Percentiles rank a stretch among this genome's conserved stretches.
Conservation (phyloP, 2,329 filamentous ascomycete species). For the Ramularia endophylla region DNA sequence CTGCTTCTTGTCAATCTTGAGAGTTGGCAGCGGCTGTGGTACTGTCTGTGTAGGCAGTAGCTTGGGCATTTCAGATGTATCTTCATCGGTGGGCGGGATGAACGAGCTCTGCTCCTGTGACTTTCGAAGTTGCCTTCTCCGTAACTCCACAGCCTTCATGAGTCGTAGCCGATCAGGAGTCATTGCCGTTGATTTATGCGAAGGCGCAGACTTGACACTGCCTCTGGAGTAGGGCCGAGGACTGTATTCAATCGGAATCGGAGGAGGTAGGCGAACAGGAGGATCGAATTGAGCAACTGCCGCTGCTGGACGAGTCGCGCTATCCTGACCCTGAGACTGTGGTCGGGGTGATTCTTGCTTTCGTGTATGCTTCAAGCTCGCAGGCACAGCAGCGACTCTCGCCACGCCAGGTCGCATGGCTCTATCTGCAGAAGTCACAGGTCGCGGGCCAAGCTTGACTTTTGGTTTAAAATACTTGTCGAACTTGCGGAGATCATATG, state of each 20-base stretch:
- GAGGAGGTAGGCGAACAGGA: constrained; percentile 22
- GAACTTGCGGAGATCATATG: constrained; percentile 42
- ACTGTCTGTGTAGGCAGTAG: too few relatives aligned
- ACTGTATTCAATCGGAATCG: constrained; percentile 31
- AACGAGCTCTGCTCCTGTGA: constrained; percentile 17
- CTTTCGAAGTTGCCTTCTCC: constrained; percentile 67
- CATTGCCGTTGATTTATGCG: constrained; percentile 43
- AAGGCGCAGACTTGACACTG: constrained; percentile 40
- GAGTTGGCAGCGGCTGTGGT: constrained; percentile 1
- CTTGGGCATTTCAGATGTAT: constrained; percentile 15
- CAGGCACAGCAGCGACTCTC: constrained; percentile 42
- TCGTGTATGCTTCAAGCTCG: constrained; percentile 18
- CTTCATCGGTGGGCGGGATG: constrained; percentile 9
- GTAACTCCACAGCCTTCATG: constrained; percentile 88
- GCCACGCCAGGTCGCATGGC: constrained; percentile 50
- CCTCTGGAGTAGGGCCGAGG: constrained; percentile 31
- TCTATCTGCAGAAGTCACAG: constrained; percentile 46
- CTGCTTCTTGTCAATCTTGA: constrained; percentile 1
- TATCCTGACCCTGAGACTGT: constrained; percentile 30
- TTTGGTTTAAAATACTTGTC: constrained; percentile 59
- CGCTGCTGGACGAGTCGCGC: constrained; percentile 2
- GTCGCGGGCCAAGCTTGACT: constrained; percentile 81
- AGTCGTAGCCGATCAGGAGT: constrained; percentile 85
- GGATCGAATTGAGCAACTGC: constrained; percentile 3
- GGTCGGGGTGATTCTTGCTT: constrained; percentile 30